phyloP scores from a whole-genome alignment of 371 early-diverging fungal genomes.

The Fennellomyces sp. region DNA sequence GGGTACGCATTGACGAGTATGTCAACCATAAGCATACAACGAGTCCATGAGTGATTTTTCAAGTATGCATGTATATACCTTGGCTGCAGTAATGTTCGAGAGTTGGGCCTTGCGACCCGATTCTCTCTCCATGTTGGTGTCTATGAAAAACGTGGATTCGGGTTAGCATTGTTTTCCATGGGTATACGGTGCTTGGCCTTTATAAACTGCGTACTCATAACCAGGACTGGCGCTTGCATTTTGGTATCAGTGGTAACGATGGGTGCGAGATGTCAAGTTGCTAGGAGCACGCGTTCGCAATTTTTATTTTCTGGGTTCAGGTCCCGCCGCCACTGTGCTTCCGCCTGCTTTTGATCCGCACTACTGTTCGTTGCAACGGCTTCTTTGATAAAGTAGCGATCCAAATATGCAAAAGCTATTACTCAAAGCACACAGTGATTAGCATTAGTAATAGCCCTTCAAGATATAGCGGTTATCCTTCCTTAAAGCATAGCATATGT shows the following conservation, averaged over 20 bases:
- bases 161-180: background rate
- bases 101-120: constrained; percentile 95
- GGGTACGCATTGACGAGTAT: too few relatives aligned
- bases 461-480: too few relatives aligned
- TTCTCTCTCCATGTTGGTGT: constrained; percentile 95
- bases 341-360: too few relatives aligned
- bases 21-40: too few relatives aligned
- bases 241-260: constrained; percentile 11
- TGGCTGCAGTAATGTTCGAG: constrained; percentile 97
- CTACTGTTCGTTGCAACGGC: too few relatives aligned
- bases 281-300: background rate
- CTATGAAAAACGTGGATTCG: constrained; percentile 41
- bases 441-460: too few relatives aligned
- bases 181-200: too few relatives aligned
- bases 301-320: background rate
- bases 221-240: constrained; percentile 74
- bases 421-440: too few relatives aligned
- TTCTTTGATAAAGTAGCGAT: too few relatives aligned
- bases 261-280: constrained; percentile 1
- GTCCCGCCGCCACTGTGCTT: background rate
- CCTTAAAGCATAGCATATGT: too few relatives aligned
- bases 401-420: too few relatives aligned
- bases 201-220: constrained; percentile 62
- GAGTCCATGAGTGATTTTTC: constrained; percentile 10
- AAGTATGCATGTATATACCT: constrained; percentile 69